Conservation (phyloP, 1,284 basidiomycete genomes). For the Ganoderma sinense region DNA sequence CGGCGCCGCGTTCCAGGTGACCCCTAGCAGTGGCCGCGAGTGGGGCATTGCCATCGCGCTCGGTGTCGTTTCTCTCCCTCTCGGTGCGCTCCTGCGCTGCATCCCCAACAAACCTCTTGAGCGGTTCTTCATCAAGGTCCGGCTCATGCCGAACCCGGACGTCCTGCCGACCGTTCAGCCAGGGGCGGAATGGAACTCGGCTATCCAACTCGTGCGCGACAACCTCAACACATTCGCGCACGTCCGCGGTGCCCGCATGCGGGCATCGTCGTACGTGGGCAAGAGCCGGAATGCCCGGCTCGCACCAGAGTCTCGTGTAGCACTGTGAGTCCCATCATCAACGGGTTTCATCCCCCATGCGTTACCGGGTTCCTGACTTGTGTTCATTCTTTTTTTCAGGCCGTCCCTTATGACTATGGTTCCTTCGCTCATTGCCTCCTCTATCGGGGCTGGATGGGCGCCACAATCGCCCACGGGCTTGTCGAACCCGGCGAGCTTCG, state of each 20-base stretch:
- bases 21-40: constrained; percentile 77
- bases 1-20: constrained; percentile 93
- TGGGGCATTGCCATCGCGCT: constrained; percentile 95
- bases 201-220: constrained; percentile 82
- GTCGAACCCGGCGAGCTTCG: constrained; percentile 76
- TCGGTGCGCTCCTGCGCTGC: constrained; percentile 85
- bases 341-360: not conserved
- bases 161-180: constrained; percentile 70
- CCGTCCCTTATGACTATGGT: constrained; percentile 88
- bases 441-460: constrained; percentile 83
- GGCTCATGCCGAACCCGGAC: constrained; percentile 75
- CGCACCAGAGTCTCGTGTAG: constrained; percentile 51
- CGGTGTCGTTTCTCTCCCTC: constrained; percentile 87
- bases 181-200: constrained; percentile 76
- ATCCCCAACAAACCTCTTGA: constrained; percentile 88
- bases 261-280: constrained; percentile 83
- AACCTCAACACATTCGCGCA: constrained; percentile 85
- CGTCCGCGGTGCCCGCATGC: constrained; percentile 86
- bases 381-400: constrained; percentile 38
- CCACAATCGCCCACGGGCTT: constrained; percentile 64
- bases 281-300: constrained; percentile 74
- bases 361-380: constrained; percentile 31
- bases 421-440: constrained; percentile 85
- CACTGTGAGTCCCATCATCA: constrained; percentile 37
- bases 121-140: constrained; percentile 68